phyloP scores from a whole-genome alignment of 257 asterid species.

The Solanum infundibuliforme region DNA sequence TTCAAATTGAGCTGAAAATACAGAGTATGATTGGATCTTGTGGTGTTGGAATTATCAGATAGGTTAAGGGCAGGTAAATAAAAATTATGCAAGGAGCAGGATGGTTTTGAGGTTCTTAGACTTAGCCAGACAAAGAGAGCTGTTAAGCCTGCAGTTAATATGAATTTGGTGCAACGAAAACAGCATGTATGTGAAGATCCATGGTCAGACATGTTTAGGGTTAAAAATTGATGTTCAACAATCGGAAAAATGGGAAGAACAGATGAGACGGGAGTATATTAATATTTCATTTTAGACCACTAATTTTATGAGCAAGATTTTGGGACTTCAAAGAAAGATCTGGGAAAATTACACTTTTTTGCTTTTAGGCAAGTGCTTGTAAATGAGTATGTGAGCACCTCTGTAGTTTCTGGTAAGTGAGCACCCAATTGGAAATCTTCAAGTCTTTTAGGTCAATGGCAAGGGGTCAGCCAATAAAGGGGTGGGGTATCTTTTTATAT shows the following conservation, averaged over 20 bases:
- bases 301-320: neutral
- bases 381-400: neutral
- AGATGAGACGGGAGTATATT: neutral
- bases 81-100: conserved; percentile 35
- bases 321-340: neutral
- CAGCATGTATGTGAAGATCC: neutral
- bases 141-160: conserved; percentile 59
- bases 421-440: neutral
- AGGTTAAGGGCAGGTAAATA: conserved; percentile 50
- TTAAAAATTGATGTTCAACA: neutral
- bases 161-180: conserved; percentile 49
- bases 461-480: neutral
- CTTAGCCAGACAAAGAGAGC: conserved; percentile 87
- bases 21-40: conserved; percentile 35
- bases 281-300: neutral
- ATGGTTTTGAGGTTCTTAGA: conserved; percentile 59
- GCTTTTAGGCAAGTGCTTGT: neutral
- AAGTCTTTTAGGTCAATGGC: neutral
- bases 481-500: neutral
- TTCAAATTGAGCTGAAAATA: conserved; percentile 42
- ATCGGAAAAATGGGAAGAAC: neutral
- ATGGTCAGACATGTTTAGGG: neutral
- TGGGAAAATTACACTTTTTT: neutral
- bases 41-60: conserved; percentile 17
- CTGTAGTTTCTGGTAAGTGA: neutral